phyloP scores from a whole-genome alignment of 331 rosid genomes.

The Quercus phellos region DNA sequence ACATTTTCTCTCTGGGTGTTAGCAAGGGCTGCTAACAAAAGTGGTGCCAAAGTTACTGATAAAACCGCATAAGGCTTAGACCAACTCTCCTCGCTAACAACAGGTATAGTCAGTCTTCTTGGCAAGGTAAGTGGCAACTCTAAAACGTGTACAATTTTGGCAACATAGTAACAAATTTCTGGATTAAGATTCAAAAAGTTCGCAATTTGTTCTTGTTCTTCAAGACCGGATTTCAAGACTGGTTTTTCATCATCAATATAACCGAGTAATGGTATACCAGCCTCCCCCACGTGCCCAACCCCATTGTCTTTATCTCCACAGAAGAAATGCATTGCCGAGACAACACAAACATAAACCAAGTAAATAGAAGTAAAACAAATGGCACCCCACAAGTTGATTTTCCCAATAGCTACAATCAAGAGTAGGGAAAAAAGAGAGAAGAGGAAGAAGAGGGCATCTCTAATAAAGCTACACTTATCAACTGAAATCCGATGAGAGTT shows the following conservation, averaged over 20 bases:
- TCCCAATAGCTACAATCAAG: conserved; percentile 43
- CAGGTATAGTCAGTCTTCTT: conserved; percentile 75
- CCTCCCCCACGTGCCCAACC: conserved; percentile 3
- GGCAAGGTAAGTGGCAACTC: conserved; percentile 74
- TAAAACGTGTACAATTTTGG: conserved; percentile 27
- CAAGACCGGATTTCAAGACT: conserved; percentile 10
- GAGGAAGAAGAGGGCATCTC: conserved; percentile 58
- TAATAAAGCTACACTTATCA: conserved; percentile 48
- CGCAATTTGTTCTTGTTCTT: conserved; percentile 12
- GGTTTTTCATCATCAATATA: conserved; percentile 36
- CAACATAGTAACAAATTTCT: neutral
- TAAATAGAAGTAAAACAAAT: conserved; percentile 53
- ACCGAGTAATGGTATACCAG: conserved; percentile 36
- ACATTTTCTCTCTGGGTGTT: conserved; percentile 30
- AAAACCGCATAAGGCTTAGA: conserved; percentile 63
- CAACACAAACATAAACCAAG: conserved; percentile 60
- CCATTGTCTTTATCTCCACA: conserved; percentile 20
- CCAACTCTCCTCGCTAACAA: conserved; percentile 68
- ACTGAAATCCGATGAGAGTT: conserved; percentile 32
- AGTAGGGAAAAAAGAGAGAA: conserved; percentile 44
- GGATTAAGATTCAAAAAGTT: neutral
- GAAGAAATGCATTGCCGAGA: conserved; percentile 46
- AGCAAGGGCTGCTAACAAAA: conserved; percentile 46
- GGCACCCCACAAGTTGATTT: conserved; percentile 57
- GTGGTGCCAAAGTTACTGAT: conserved; percentile 69